Percentiles rank a stretch among this genome's conserved stretches.
phyloP scores from a whole-genome alignment of 2,329 filamentous ascomycete genomes.

The Chaetomiaceae sp. region DNA sequence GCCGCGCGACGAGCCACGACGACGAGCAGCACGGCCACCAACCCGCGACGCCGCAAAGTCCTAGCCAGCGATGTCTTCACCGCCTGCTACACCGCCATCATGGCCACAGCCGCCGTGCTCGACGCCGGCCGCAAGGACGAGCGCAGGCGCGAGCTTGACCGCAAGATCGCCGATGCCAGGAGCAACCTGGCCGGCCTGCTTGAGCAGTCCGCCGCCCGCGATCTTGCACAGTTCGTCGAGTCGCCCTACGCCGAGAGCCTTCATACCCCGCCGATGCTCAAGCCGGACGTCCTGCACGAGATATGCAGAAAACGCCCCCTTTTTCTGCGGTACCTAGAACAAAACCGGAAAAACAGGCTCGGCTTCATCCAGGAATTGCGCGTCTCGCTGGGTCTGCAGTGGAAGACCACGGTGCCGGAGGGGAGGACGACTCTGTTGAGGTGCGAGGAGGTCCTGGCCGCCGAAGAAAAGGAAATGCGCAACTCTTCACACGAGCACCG shows the following conservation, averaged over 20 bases:
- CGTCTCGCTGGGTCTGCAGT: neutral
- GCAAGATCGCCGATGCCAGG: conserved; percentile 52
- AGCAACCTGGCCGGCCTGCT: conserved; percentile 41
- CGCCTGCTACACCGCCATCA: conserved; percentile 63
- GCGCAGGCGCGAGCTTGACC: conserved; percentile 57
- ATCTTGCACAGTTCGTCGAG: conserved; percentile 18
- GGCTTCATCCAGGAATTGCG: neutral
- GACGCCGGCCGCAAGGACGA: conserved; percentile 58
- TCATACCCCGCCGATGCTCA: conserved; percentile 1
- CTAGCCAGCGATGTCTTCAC: conserved; percentile 55
- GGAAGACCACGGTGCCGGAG: neutral
- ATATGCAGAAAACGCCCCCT: conserved; percentile 18
- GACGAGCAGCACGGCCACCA: conserved; percentile 21
- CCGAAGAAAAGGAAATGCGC: conserved; percentile 12
- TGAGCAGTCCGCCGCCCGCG: conserved; percentile 29
- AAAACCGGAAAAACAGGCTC: neutral
- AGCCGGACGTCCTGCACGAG: conserved; percentile 14
- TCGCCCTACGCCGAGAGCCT: conserved; percentile 8
- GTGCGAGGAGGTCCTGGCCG: conserved; percentile 14
- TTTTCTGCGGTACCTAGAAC: neutral
- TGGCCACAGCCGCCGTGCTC: conserved; percentile 59
- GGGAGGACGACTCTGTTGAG: conserved; percentile 7
- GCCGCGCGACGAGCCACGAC: conserved; percentile 44
- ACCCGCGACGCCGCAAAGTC: conserved; percentile 44
- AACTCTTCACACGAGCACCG: conserved; percentile 10